Base-by-base conservation (phyloP, 2,329 filamentous ascomycete species). In the Sclerotinia nivalis region DNA sequence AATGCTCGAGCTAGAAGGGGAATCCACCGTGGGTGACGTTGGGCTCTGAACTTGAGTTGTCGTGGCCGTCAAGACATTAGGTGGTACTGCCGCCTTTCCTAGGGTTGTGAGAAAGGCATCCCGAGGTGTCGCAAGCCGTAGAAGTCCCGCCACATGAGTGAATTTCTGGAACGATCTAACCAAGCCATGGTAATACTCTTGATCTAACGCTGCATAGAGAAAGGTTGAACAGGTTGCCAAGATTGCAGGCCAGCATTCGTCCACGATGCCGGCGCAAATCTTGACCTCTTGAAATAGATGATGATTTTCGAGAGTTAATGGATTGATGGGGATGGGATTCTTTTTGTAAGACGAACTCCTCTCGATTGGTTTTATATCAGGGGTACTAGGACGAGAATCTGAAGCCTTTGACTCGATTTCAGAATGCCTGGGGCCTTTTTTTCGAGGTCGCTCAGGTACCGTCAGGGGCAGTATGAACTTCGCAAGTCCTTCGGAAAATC, bases 181-280 rank as follows among this genome's bases (percentile, higher is more conserved):
- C 1, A 99, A 83, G 13, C 91, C 89, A 74, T 97, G 94, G 76
- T 98, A 99, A 75, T 96, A 97, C 67, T 97, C 93, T 1, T 93
- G 91, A 78, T 99, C 96, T 5, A 99, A 83, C 0, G 95, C 89
- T 43, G 96, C 93, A 77, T 97, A 96, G 25, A 99, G 82, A 77
- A 98, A 99, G 0, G 95, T 97, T 0, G 96, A 99, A 76, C 93
- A 97, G 2, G 93, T 96, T 1, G 96, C 95, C 62, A 99, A 86
- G 52, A 98, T 90, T 18, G 96, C 96, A 60, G 96, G 96, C 96
- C 96, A 99, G 79, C 95, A 98, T 74, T 92, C 87, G 5, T 96
- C 93, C 34, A 99, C 91, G 68, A 99, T 91, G 13, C 86, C 86
- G 18, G 93, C 93, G 75, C 93, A 95, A 2, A 89, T 88, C 76